Base-by-base conservation (phyloP, 306 rosid species). In the Carpinus viminea region DNA sequence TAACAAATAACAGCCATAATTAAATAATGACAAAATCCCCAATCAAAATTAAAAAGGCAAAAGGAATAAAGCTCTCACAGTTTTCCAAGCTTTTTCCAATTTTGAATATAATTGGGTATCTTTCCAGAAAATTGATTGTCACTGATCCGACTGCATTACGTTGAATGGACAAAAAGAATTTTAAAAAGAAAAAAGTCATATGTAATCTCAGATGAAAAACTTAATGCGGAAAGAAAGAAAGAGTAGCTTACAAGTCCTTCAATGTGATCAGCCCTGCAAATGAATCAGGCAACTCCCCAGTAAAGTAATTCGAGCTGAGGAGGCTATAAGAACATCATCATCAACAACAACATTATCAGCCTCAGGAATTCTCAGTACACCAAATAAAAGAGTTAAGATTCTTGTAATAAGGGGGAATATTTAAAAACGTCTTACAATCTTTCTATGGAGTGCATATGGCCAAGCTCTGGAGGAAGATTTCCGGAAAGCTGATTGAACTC, bases 401-500 rank as follows among this genome's bases (percentile, higher is more conserved):
- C 2, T 12, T 45, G 20, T 4, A 12, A 70, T 4, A 12, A 70
- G 18, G n/a, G 36, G 74, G 11, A 17, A 12, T 8, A 76, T 41
- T 47, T 17, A 41, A 59, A n/a, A 47, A 36, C 18, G 57, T 50
- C 93, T 77, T 72, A 92, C 96, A 94, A 20, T 86, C 86, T 90
- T 75, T 87, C 85, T 56, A 94, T 57, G 60, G 4, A 72, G 70
- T 65, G 3, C 75, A 90, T 81, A 77, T 80, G 80, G 38, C 98
- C 97, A 80, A 94, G 92, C 78, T 84, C 78, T 3, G 76, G 48
- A 72, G 98, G 96, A 62, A 94, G 85, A 60, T 5, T 17, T 74
- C 88, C 97, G 55, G 97, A 92, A 4, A 94, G 71, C 13, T 79
- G 86, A 87, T 94, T 94, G 75, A 76, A 76, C 77, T 87, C 94